Evolutionary conservation across 202 grass and related monocot species (phyloP), one percentile per base, ranked within the genome.

Genomic region (Panicum hallii): DNA sequence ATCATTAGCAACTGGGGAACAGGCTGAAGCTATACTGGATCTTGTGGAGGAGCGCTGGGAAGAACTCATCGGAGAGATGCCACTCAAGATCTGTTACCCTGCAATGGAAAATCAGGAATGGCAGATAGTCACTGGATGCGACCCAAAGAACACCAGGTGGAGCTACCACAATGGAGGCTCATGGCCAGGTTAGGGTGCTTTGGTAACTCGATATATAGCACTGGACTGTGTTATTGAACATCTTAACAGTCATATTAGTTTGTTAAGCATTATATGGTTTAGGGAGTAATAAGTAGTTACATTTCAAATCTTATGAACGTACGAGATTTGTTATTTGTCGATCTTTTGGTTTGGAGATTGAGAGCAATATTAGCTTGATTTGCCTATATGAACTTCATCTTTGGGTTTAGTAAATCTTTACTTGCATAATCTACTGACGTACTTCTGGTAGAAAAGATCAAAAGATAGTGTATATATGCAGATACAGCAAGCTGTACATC

Each of bases 111-210:
- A 82, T 61, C 87, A 90, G 80, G 88, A 87, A 48, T 93, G 90
- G 90, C 80, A 74, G 72, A 85, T 93, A 53, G 70, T 90, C 65
- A 90, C 91, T 54, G 91, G 91, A 38, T 90, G 84, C 0, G 88
- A 90, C 82, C 87, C 83, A 47, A 92, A 90, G 80, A 93, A 90
- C 71, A 93, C 77, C 74, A 83, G 91, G 63, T 93, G 91, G 87
- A 93, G 91, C 58, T 93, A 93, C 76, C 91, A 90, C 80, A 90
- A 90, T 2, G 87, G 55, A 85, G 90, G 90, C 54, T 92, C 90
- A n/a, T 92, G 90, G 90, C 90, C 90, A 83, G 84, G 90, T 92
- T 77, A 81, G 79, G 23, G 7, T 4, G 20, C 63, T 69, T 23
- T 28, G 17, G 7, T 9, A 67, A 28, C 20, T 23, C 62, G 42